phyloP scores from a whole-genome alignment of 129 eudicot species.

The Tagetes patula region DNA sequence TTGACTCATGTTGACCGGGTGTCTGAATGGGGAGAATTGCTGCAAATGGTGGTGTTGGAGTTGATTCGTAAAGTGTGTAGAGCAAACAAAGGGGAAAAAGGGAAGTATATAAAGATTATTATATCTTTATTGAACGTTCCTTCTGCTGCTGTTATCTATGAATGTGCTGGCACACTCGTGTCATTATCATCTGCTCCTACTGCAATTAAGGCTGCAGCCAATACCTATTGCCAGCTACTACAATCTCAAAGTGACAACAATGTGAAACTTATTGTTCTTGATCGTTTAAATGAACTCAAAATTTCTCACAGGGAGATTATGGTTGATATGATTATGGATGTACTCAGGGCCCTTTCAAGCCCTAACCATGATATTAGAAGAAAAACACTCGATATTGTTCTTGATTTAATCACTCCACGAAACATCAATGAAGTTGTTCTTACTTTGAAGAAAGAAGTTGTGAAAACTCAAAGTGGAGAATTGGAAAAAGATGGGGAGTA shows the following conservation, averaged over 20 bases:
- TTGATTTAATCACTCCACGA: constrained; percentile 86
- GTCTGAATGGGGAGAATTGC: constrained; percentile 87
- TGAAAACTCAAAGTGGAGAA: constrained; percentile 93
- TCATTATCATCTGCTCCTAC: constrained; percentile 95
- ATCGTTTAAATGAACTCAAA: constrained; percentile 82
- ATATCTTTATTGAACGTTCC: constrained; percentile 81
- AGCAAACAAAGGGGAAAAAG: constrained; percentile 82
- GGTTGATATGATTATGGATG: constrained; percentile 98
- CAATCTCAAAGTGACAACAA: constrained; percentile 93
- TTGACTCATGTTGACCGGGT: constrained; percentile 77
- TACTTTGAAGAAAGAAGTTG: constrained; percentile 85
- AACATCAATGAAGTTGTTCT: constrained; percentile 93
- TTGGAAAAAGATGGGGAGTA: constrained; percentile 92
- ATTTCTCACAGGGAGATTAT: constrained; percentile 75
- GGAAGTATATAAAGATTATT: constrained; percentile 83
- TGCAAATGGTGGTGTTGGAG: constrained; percentile 95
- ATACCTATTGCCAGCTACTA: constrained; percentile 89
- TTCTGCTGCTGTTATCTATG: constrained; percentile 90
- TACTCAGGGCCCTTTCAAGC: constrained; percentile 93
- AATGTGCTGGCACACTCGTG: constrained; percentile 95
- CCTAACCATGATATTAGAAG: constrained; percentile 91
- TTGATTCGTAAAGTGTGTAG: constrained; percentile 92
- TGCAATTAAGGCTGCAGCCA: constrained; percentile 92
- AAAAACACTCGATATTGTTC: constrained; percentile 89
- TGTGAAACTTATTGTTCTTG: constrained; percentile 94